Conservation (phyloP, 768 basidiomycete genomes). For the Xerocomellus dryophilus region DNA sequence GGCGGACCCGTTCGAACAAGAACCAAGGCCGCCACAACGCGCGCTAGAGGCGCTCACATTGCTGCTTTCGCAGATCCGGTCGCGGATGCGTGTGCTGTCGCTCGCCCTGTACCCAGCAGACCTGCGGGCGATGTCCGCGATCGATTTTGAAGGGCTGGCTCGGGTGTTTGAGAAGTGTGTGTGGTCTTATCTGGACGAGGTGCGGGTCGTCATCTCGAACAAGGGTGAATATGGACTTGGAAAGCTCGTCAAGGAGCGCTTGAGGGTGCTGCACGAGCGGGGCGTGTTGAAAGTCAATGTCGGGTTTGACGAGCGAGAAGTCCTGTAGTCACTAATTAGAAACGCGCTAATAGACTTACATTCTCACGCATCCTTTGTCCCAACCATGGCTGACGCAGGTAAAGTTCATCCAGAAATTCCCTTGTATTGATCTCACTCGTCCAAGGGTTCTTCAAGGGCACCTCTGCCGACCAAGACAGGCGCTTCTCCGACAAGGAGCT, state of each 20-base stretch:
- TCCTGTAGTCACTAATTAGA: slow-evolving; percentile 15
- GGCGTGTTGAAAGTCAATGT: slow-evolving; percentile 30
- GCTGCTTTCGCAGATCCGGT: slow-evolving; percentile 27
- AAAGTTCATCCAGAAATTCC: slow-evolving; percentile 11
- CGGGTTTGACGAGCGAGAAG: slow-evolving; percentile 32
- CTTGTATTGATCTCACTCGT: slow-evolving; percentile 1
- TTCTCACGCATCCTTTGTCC: slow-evolving; percentile 22
- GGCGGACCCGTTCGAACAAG: slow-evolving; percentile 20
- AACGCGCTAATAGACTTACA: background rate
- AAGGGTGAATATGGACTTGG: slow-evolving; percentile 29
- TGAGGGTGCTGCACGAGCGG: slow-evolving; percentile 20
- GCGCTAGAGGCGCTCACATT: slow-evolving; percentile 24
- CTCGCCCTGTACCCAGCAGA: slow-evolving; percentile 33
- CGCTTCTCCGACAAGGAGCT: slow-evolving; percentile 95
- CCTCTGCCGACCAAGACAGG: slow-evolving; percentile 85
- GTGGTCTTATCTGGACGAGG: slow-evolving; percentile 26
- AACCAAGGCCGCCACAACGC: slow-evolving; percentile 3
- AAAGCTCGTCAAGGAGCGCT: slow-evolving; percentile 21
- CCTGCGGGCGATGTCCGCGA: slow-evolving; percentile 24
- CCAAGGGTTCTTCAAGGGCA: slow-evolving; percentile 85
- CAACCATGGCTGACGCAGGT: slow-evolving; percentile 60
- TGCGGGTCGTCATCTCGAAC: slow-evolving; percentile 31
- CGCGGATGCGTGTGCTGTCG: slow-evolving; percentile 31
- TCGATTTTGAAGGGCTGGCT: slow-evolving; percentile 31
- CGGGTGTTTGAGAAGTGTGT: slow-evolving; percentile 20